Evolutionary conservation across 768 basidiomycete genomes (phyloP), one percentile per base, ranked within the genome.

Genomic region (Podaxis pistillaris): DNA sequence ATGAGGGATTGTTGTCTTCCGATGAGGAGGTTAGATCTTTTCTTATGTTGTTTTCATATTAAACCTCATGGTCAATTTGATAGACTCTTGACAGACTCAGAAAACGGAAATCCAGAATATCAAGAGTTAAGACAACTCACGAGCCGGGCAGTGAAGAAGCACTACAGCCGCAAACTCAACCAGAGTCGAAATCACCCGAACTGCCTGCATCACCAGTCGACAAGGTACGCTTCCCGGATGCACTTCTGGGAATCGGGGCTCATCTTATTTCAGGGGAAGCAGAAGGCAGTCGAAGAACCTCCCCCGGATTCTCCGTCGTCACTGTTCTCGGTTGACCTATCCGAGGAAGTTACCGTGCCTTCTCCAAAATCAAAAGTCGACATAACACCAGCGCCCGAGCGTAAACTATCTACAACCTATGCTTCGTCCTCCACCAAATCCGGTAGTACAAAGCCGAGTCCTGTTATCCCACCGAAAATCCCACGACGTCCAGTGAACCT

Each of bases 401-500:
- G 30, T 44, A 62, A 55, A 47, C 41, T 26, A 19, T 40, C 58
- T 51, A 37, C 9, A 17, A 13, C 44, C 22, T 19, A 24, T 24
- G 15, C 24, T 9, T 55, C 60, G 40, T 51, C 54, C 19, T 49
- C 22, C 19, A 40, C 9, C 11, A 37, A 40, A 38, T 19, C 33
- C 17, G 26, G 54, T n/a, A 56, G 46, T 13, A 5, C 19, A 5
- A 62, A 53, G 19, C 30, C 57, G 6, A 63, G 63, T 58, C 56
- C 57, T 26, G 47, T 28, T 50, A 19, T 52, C 44, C 47, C 64
- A 47, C 24, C 64, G 6, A 70, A 65, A 49, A 38, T 66, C 38
- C 66, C 64, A 7, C 70, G 68, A 44, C 70, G 62, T 17, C 46
- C 40, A 12, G 59, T 64, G 44, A 69, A 72, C 47, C 67, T 67